phyloP scores from a whole-genome alignment of 352 stramenopile species.

The Pythium dissimile region DNA sequence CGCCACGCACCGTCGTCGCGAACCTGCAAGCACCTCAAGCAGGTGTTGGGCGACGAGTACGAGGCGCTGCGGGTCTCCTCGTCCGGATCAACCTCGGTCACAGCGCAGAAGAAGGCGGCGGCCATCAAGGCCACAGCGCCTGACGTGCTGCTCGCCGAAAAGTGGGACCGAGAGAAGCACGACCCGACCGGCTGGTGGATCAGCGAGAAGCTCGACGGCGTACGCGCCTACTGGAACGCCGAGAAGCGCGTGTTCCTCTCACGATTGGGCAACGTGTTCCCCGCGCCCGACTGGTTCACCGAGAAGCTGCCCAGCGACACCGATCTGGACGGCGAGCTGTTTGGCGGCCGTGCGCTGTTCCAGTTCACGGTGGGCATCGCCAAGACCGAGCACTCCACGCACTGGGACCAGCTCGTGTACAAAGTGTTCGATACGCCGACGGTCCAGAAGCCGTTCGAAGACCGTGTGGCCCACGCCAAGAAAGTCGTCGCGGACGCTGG shows the following conservation, averaged over 20 bases:
- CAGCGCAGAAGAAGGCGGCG: constrained; percentile 7
- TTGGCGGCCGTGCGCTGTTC: constrained; percentile 54
- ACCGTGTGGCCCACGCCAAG: constrained; percentile 40
- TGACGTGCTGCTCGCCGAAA: constrained; percentile 58
- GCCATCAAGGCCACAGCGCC: constrained; percentile 33
- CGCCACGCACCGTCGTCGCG: constrained; percentile 35
- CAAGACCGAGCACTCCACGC: constrained; percentile 49
- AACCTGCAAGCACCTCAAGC: constrained; percentile 66
- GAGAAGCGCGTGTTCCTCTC: constrained; percentile 52
- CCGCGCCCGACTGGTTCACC: constrained; percentile 58
- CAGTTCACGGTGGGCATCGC: constrained; percentile 64
- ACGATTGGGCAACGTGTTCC: constrained; percentile 60
- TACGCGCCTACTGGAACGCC: constrained; percentile 63
- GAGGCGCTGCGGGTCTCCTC: constrained; percentile 36
- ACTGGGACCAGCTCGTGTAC: constrained; percentile 59
- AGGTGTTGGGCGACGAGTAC: constrained; percentile 46
- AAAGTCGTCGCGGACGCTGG: constrained; percentile 18
- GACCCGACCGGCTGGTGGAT: constrained; percentile 63
- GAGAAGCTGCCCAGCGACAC: constrained; percentile 46
- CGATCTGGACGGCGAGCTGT: constrained; percentile 74
- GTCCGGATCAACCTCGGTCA: constrained; percentile 19
- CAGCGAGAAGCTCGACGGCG: constrained; percentile 74
- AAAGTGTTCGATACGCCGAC: constrained; percentile 67
- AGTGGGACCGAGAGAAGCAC: constrained; percentile 64
- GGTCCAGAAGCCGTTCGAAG: constrained; percentile 55